Percentiles rank a stretch among this genome's conserved stretches.
Evolutionary conservation across 306 rosid genomes (phyloP).

Genomic region (Senna siamea): DNA sequence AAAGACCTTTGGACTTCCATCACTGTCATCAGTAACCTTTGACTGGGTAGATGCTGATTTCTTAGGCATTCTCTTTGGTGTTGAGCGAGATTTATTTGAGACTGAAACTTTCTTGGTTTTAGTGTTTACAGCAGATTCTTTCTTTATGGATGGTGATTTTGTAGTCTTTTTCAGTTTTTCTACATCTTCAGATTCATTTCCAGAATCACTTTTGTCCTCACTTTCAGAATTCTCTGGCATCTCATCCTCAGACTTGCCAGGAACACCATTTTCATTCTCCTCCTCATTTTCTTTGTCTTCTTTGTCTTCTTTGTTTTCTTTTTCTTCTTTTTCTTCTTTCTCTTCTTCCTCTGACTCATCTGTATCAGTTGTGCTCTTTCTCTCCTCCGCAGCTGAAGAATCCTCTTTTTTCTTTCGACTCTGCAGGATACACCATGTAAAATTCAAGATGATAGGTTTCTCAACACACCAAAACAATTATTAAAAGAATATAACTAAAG

Average conservation of each 20-base stretch:
- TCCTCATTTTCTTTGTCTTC: constrained; percentile 63
- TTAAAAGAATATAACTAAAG: constrained; percentile 16
- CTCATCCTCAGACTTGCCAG: constrained; percentile 81
- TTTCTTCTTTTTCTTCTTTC: constrained; percentile 47
- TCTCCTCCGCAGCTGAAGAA: constrained; percentile 52
- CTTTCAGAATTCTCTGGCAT: constrained; percentile 66
- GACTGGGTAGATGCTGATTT: constrained; percentile 51
- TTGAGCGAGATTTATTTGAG: constrained; percentile 57
- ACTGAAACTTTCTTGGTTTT: constrained; percentile 53
- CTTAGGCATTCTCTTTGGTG: constrained; percentile 58
- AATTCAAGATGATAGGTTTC: not conserved
- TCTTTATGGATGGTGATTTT: constrained; percentile 64
- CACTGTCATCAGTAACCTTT: constrained; percentile 62
- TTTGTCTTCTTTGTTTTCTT: constrained; percentile 52
- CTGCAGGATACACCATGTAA: constrained; percentile 48
- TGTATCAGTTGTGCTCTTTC: constrained; percentile 63
- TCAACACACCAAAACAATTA: constrained; percentile 32
- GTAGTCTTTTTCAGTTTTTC: constrained; percentile 45
- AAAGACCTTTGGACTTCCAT: constrained; percentile 76
- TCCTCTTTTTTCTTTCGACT: constrained; percentile 64
- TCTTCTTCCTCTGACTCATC: constrained; percentile 71
- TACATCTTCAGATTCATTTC: constrained; percentile 70
- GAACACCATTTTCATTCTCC: constrained; percentile 70
- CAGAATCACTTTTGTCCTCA: constrained; percentile 70
- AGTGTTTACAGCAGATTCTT: constrained; percentile 63